phyloP scores from a whole-genome alignment of 2,329 filamentous ascomycete genomes.

The Aspergillus unguis region DNA sequence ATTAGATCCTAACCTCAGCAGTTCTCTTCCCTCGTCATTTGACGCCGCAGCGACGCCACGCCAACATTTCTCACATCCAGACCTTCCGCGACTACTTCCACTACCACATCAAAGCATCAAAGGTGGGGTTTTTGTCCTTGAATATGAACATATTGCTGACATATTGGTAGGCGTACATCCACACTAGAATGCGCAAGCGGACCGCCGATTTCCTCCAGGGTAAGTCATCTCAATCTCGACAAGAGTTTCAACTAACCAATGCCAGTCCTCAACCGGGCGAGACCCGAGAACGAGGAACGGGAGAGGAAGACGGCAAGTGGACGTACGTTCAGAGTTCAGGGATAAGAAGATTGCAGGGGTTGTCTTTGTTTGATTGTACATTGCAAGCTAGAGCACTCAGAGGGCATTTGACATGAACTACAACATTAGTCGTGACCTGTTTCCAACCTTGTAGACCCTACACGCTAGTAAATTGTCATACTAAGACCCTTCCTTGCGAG shows the following conservation, averaged over 20 bases:
- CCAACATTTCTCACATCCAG: slow-evolving; percentile 98
- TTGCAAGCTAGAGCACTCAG: slow-evolving; percentile 17
- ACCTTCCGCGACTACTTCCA: slow-evolving; percentile 99
- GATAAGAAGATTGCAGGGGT: slow-evolving; percentile 23
- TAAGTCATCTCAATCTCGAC: slow-evolving; percentile 41
- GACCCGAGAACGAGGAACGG: slow-evolving; percentile 93
- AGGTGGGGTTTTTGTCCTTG: slow-evolving; percentile 49
- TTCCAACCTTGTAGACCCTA: slow-evolving; percentile 11
- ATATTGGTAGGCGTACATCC: slow-evolving; percentile 76
- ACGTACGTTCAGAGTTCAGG: slow-evolving; percentile 75
- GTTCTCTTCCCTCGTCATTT: slow-evolving; percentile 95
- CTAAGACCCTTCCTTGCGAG: too few species aligned
- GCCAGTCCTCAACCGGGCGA: slow-evolving; percentile 86
- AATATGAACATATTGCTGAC: slow-evolving; percentile 8
- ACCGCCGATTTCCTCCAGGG: slow-evolving; percentile 98
- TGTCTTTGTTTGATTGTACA: slow-evolving; percentile 24
- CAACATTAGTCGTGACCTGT: slow-evolving; percentile 6
- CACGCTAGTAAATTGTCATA: too few species aligned
- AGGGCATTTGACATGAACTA: slow-evolving; percentile 10
- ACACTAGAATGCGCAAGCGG: slow-evolving; percentile 94
- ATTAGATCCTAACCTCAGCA: slow-evolving; percentile 36
- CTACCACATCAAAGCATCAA: slow-evolving; percentile 99
- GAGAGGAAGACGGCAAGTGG: slow-evolving; percentile 98
- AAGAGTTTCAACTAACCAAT: slow-evolving; percentile 33
- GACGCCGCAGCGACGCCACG: slow-evolving; percentile 81